Percentiles rank a stretch among this genome's conserved stretches.
These are phyloP conservation scores for Brettanomyces nanus DNA, from an alignment of 805 yeast genomes.

Conservation along the genomic window DNA sequence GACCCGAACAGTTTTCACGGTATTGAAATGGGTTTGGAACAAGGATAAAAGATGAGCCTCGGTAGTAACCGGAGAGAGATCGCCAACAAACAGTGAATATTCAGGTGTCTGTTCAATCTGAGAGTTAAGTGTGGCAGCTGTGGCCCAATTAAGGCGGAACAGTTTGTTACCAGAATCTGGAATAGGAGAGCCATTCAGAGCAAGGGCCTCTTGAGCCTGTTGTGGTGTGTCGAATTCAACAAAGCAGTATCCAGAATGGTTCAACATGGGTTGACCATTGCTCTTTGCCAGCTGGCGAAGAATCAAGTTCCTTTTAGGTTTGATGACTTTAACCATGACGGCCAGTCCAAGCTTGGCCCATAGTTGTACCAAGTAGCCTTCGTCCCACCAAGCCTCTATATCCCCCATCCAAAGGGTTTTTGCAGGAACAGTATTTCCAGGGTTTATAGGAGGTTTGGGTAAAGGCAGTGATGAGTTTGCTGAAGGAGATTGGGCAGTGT, in stretches of 20 bases:
- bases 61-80: slow-evolving; percentile 67
- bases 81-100: slow-evolving; percentile 76
- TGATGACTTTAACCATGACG: slow-evolving; percentile 62
- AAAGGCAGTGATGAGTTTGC: slow-evolving; percentile 20
- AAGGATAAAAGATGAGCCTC: slow-evolving; percentile 70
- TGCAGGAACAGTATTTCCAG: slow-evolving; percentile 45
- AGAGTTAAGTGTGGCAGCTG: slow-evolving; percentile 68
- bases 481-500: slow-evolving; percentile 1
- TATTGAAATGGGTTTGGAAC: slow-evolving; percentile 56
- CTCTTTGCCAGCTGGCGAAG: slow-evolving; percentile 24
- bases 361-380: slow-evolving; percentile 45
- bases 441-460: slow-evolving; percentile 48
- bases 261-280: slow-evolving; percentile 18
- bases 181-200: slow-evolving; percentile 55
- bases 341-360: slow-evolving; percentile 50
- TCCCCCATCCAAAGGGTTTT: slow-evolving; percentile 87
- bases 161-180: slow-evolving; percentile 53
- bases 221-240: slow-evolving; percentile 63
- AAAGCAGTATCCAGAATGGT: slow-evolving; percentile 62
- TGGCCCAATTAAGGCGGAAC: slow-evolving; percentile 77
- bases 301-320: slow-evolving; percentile 32
- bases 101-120: slow-evolving; percentile 71
- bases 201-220: slow-evolving; percentile 61
- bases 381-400: slow-evolving; percentile 73
- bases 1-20: slow-evolving; percentile 73